These are phyloP conservation scores for Daphne laureola DNA, from an alignment of 441 rosid species.

Conservation along the genomic window DNA sequence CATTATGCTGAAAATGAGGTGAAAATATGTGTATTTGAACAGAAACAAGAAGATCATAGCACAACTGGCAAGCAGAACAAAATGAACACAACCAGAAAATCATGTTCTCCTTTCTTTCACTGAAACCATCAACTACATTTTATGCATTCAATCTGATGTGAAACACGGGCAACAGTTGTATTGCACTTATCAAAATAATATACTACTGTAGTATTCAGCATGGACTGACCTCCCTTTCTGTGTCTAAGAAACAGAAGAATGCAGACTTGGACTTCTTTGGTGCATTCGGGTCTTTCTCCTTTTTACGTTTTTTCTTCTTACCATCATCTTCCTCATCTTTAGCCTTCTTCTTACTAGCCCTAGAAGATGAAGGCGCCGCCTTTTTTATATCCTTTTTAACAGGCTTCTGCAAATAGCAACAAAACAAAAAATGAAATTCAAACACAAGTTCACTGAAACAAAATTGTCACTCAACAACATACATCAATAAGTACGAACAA, in stretches of 20 bases:
- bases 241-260: slow-evolving; percentile 71
- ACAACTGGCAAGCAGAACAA: no score
- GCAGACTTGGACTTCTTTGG: slow-evolving; percentile 86
- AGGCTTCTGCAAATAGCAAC: slow-evolving; percentile 48
- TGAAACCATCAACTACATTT: not conserved
- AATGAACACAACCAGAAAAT: not conserved
- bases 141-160: not conserved
- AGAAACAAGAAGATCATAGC: no score
- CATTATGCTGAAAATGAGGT: not conserved
- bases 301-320: slow-evolving; percentile 76
- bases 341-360: slow-evolving; percentile 64
- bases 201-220: not conserved
- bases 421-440: no score
- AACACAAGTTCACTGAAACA: no score
- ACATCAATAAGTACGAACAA: slow-evolving; percentile 8
- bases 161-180: not conserved
- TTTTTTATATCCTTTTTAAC: slow-evolving; percentile 53
- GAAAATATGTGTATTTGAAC: no score
- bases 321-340: slow-evolving; percentile 62
- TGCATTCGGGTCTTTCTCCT: slow-evolving; percentile 96
- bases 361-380: slow-evolving; percentile 64
- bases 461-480: not conserved
- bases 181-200: not conserved
- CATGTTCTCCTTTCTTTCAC: not conserved
- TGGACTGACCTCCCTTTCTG: slow-evolving; percentile 74